A percentile compares a stretch with the other conserved stretches of the same genome.
phyloP scores from a whole-genome alignment of 2,329 filamentous ascomycete species.

The Domatiomyces globalis region DNA sequence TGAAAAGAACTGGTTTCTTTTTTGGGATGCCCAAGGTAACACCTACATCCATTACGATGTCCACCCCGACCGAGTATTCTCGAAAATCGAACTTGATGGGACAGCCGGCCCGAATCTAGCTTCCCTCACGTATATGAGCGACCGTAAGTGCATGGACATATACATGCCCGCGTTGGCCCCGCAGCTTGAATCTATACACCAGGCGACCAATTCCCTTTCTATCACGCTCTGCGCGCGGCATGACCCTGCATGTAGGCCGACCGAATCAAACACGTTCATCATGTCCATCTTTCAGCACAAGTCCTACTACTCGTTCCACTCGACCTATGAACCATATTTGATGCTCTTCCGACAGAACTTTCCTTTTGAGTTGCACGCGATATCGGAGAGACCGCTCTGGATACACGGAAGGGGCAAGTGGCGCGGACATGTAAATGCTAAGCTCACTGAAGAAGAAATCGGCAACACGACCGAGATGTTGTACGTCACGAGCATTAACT shows the following conservation, averaged over 20 bases:
- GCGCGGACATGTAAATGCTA: conserved; percentile 13
- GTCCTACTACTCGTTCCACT: conserved; percentile 33
- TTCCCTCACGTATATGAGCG: conserved; percentile 22
- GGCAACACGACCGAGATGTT: conserved; percentile 39
- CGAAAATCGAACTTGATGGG: conserved; percentile 32
- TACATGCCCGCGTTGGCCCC: conserved; percentile 30
- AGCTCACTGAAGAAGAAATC: conserved; percentile 2
- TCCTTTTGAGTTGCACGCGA: conserved; percentile 11
- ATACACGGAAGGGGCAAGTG: conserved; percentile 34
- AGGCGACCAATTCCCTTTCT: conserved; percentile 44
- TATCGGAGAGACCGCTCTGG: conserved; percentile 34
- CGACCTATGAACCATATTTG: conserved; percentile 11
- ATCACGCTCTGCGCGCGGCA: conserved; percentile 40
- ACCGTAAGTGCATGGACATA: conserved; percentile 33
- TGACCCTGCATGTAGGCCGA: conserved; percentile 32
- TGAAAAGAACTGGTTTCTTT: conserved; percentile 51
- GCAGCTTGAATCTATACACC: conserved; percentile 38
- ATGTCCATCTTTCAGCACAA: conserved; percentile 44
- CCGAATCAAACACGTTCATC: conserved; percentile 39
- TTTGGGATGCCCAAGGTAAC: conserved; percentile 39
- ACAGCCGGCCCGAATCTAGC: conserved; percentile 36
- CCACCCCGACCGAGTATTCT: conserved; percentile 36
- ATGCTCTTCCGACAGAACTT: conserved; percentile 8
- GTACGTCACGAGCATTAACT: conserved; percentile 44
- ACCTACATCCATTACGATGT: conserved; percentile 43